Percentiles rank a stretch among this genome's conserved stretches.
Evolutionary conservation across 129 eudicot species (phyloP).

Genomic region (Artemisia argyi): DNA sequence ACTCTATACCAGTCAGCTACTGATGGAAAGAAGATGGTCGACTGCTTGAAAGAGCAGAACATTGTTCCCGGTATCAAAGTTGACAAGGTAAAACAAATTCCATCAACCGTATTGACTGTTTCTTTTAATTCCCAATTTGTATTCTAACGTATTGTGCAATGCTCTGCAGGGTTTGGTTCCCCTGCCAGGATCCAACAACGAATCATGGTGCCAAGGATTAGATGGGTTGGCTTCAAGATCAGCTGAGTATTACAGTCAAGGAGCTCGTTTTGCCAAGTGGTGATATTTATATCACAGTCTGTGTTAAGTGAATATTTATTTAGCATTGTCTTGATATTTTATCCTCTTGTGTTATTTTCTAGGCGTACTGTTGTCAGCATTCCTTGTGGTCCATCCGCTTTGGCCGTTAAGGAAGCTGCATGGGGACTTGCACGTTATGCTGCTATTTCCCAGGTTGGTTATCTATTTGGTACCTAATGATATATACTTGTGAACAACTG

Average conservation of each 20-base stretch:
- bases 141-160: conserved; percentile 11
- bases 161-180: conserved; percentile 86
- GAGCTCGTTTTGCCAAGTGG: conserved; percentile 98
- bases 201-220: conserved; percentile 96
- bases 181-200: conserved; percentile 89
- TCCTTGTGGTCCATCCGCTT: conserved; percentile 92
- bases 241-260: conserved; percentile 93
- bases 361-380: conserved; percentile 93
- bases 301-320: not conserved
- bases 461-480: not conserved
- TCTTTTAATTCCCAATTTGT: not conserved
- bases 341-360: conserved; percentile 14
- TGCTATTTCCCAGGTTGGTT: conserved; percentile 74
- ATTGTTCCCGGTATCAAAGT: conserved; percentile 98
- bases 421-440: conserved; percentile 98
- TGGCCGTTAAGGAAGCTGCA: conserved; percentile 91
- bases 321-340: not conserved
- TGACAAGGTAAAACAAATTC: conserved; percentile 58
- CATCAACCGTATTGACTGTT: not conserved
- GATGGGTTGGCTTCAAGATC: conserved; percentile 95
- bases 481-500: not conserved
- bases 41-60: conserved; percentile 78
- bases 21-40: conserved; percentile 89
- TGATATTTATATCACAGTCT: conserved; percentile 25
- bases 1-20: conserved; percentile 87